Base-by-base conservation (phyloP, 768 basidiomycete species). In the Clavaria fumosa region DNA sequence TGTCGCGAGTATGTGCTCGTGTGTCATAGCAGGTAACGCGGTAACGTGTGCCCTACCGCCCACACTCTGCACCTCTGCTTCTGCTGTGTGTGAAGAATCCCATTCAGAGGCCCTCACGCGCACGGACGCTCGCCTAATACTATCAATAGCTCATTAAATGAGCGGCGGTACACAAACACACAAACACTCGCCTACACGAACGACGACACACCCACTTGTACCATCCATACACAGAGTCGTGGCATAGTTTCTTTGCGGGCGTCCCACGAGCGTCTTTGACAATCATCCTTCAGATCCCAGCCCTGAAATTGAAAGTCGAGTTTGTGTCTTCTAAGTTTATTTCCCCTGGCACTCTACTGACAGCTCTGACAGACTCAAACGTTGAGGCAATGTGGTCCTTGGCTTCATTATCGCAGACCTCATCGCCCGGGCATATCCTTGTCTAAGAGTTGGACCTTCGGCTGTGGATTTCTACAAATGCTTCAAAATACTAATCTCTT, bases 251-350 rank as follows among this genome's bases (percentile, higher is more conserved):
- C 69, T 63, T 48, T 69, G 61, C 47, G 82, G 69, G 0, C 64
- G 83, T 2, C 79, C 81, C 0, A 75, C 70, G 5, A 72, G 79
- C 46, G 59, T 81, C 18, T 86, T 86, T 45, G 83, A 86, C 50
- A 83, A 86, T 53, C 64, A 60, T 23, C 69, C 64, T 0, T 62
- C 70, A 44, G 82, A 86, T 54, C 75, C 67, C 2, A 78, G 77
- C 35, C 82, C 80, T 4, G 83, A 86, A 50, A 85, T 85, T 44
- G 83, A 86, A 59, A 78, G 71, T 82, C 81, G 38, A 47, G 63
- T 53, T 4, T 19, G 15, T 14, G 21, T 7, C 19, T 17, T 24
- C 31, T 7, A 10, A 27, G 15, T 24, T 9, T 28, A 9, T 9
- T 9, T 9, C 9, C 26, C 9, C 26, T 14, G 26, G 26, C 26